These are phyloP conservation scores for Suillus plorans DNA, from an alignment of 768 basidiomycete genomes.

Conservation along the genomic window DNA sequence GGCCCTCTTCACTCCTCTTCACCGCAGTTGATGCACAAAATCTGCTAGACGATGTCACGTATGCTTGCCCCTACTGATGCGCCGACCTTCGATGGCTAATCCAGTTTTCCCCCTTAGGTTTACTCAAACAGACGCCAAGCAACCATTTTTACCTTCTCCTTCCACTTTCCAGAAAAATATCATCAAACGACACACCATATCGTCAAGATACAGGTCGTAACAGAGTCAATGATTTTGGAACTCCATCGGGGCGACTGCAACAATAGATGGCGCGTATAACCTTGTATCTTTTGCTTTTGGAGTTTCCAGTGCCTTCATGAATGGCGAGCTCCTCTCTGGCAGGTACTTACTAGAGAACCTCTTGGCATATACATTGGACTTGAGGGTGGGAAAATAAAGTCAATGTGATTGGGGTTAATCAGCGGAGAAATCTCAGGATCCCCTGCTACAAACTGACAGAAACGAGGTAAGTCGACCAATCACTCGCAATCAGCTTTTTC, in stretches of 20 bases:
- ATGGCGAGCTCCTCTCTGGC: no score
- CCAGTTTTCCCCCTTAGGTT: background rate
- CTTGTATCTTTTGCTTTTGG: background rate
- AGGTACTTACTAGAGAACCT: no score
- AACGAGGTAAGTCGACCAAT: no score
- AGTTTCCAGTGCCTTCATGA: no score
- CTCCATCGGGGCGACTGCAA: background rate
- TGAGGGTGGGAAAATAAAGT: no score
- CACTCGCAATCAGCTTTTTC: no score
- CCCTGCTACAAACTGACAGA: no score
- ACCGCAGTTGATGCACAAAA: background rate
- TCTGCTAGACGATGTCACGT: background rate
- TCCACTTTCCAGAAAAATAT: conserved; percentile 8
- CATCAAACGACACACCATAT: background rate
- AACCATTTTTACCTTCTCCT: background rate
- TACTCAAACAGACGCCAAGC: background rate
- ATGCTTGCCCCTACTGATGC: background rate
- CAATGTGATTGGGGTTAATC: no score
- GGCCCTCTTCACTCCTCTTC: conserved; percentile 3
- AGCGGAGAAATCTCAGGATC: no score
- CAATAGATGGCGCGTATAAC: background rate
- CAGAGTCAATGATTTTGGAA: background rate
- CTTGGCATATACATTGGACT: no score
- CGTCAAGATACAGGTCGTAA: background rate
- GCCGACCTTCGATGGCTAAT: background rate